phyloP scores from a whole-genome alignment of 345 rosid genomes.

The Noccaea bulbosa region DNA sequence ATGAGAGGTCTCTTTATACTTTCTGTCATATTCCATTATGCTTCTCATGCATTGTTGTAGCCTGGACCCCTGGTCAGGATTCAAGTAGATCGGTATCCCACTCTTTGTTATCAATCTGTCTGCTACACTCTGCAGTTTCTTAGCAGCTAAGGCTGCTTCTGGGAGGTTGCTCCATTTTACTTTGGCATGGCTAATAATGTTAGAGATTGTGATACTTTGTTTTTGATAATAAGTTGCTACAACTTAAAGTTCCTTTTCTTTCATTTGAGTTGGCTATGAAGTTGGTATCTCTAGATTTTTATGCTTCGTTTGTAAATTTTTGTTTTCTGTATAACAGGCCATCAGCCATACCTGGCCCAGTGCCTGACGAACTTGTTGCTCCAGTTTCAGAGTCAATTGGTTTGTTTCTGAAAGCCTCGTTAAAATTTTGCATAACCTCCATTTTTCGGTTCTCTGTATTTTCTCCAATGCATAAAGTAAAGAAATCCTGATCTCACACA shows the following conservation, averaged over 20 bases:
- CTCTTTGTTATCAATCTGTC: not conserved
- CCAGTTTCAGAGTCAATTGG: slow-evolving; percentile 94
- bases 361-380: slow-evolving; percentile 81
- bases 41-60: slow-evolving; percentile 21
- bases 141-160: slow-evolving; percentile 11
- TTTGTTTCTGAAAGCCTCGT: slow-evolving; percentile 46
- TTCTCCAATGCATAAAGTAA: slow-evolving; percentile 15
- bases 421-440: slow-evolving; percentile 1
- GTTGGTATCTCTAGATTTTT: slow-evolving; percentile 10
- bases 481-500: slow-evolving; percentile 23
- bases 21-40: slow-evolving; percentile 24
- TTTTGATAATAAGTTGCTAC: slow-evolving; percentile 6
- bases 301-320: slow-evolving; percentile 24
- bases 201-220: slow-evolving; percentile 4
- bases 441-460: not conserved
- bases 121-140: slow-evolving; percentile 4
- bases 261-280: slow-evolving; percentile 14
- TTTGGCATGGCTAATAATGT: not conserved
- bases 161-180: not conserved
- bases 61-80: slow-evolving; percentile 22
- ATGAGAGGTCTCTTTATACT: slow-evolving; percentile 59
- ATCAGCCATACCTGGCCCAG: slow-evolving; percentile 94
- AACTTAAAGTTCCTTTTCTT: slow-evolving; percentile 8
- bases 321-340: slow-evolving; percentile 58
- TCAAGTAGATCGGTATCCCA: not conserved